Conservation (phyloP, 441 rosid genomes). For the Brassica hybrid region DNA sequence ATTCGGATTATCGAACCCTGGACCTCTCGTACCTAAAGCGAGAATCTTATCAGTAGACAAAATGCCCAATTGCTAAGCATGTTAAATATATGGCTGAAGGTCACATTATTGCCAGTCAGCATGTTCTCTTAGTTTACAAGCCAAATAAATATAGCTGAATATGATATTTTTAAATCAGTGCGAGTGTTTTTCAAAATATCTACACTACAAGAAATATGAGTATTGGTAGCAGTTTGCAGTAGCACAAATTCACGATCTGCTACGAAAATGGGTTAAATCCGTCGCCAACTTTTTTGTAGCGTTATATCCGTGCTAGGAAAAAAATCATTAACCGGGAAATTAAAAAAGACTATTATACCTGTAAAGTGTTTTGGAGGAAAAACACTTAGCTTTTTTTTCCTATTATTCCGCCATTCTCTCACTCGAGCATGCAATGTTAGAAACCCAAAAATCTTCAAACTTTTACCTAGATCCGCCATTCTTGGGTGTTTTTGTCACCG, state of each 20-base stretch:
- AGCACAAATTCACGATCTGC: too few species aligned
- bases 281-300: too few species aligned
- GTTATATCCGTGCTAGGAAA: not conserved
- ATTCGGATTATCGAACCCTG: slow-evolving; percentile 86
- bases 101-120: too few species aligned
- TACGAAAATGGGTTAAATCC: too few species aligned
- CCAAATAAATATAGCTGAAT: too few species aligned
- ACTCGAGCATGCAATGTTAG: not conserved
- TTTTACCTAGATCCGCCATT: not conserved
- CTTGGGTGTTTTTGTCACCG: not conserved
- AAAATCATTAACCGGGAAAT: not conserved
- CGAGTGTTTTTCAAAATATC: too few species aligned
- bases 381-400: not conserved
- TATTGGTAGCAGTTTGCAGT: too few species aligned
- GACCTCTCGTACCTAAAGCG: slow-evolving; percentile 91
- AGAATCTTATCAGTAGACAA: slow-evolving; percentile 92
- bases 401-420: not conserved
- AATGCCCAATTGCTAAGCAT: slow-evolving; percentile 20
- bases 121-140: too few species aligned
- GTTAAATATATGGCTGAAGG: too few species aligned
- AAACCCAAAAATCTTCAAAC: not conserved
- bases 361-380: not conserved
- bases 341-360: not conserved
- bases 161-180: too few species aligned
- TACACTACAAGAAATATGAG: too few species aligned